phyloP scores from a whole-genome alignment of 228 moss, liverwort and hornwort genomes.

The Sphagnum magellanicum region DNA sequence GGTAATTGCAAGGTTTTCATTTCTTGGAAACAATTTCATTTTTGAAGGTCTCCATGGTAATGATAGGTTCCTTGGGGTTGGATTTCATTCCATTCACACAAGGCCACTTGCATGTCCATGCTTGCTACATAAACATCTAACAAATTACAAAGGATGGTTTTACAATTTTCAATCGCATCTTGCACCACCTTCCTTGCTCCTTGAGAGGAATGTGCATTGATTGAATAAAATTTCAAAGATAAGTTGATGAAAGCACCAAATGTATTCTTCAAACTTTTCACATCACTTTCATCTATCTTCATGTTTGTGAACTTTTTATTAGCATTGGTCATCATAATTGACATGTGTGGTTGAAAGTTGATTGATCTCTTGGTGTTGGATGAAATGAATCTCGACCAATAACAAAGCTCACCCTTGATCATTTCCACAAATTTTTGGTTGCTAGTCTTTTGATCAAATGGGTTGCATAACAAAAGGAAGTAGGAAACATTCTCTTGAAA shows the following conservation, averaged over 20 bases:
- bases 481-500: neutral
- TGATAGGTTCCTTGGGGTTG: neutral
- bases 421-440: neutral
- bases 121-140: neutral
- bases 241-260: neutral
- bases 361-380: neutral
- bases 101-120: neutral
- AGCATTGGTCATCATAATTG: neutral
- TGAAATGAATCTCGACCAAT: slow-evolving; percentile 2
- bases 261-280: neutral
- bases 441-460: neutral
- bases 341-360: neutral
- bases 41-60: neutral
- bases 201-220: neutral
- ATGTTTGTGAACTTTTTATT: neutral
- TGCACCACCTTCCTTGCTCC: neutral
- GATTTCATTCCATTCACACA: neutral
- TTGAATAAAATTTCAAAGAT: neutral
- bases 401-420: neutral
- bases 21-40: neutral
- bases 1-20: neutral
- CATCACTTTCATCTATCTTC: neutral
- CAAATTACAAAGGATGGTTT: neutral
- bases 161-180: neutral
- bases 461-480: neutral